These are phyloP conservation scores for Heracleum sosnowskyi DNA, from an alignment of 129 eudicot genomes.

Conservation along the genomic window DNA sequence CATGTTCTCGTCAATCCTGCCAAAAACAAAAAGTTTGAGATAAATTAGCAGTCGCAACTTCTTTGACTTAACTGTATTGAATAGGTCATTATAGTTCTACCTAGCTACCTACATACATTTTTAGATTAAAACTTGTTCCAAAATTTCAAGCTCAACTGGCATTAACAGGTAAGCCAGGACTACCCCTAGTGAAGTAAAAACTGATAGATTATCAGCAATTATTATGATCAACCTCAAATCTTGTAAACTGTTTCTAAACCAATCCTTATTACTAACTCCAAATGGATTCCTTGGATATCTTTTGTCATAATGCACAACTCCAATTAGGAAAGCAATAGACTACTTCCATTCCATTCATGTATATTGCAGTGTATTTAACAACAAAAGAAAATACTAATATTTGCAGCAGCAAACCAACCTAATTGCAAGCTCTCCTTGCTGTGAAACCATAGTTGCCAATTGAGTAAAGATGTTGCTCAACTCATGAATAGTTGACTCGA, in stretches of 20 bases:
- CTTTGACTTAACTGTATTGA: neutral
- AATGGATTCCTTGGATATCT: neutral
- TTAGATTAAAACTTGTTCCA: neutral
- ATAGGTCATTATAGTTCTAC: neutral
- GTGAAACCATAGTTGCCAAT: constrained; percentile 89
- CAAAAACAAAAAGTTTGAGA: neutral
- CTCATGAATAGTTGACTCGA: constrained; percentile 89
- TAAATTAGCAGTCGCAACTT: neutral
- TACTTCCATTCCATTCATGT: neutral
- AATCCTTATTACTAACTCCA: neutral
- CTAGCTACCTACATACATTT: neutral
- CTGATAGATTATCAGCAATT: neutral
- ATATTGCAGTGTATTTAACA: neutral
- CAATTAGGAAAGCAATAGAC: neutral
- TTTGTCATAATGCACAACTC: neutral
- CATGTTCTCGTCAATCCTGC: constrained; percentile 88
- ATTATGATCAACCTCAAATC: neutral
- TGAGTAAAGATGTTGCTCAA: constrained; percentile 76
- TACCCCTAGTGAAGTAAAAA: neutral
- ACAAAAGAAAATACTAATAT: neutral
- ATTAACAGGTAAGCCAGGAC: neutral
- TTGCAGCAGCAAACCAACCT: constrained; percentile 34
- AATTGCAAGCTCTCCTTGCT: constrained; percentile 90
- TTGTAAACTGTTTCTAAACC: neutral
- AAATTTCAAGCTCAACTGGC: neutral